Base-by-base conservation (phyloP, 345 rosid genomes). In the Mangifera indica region DNA sequence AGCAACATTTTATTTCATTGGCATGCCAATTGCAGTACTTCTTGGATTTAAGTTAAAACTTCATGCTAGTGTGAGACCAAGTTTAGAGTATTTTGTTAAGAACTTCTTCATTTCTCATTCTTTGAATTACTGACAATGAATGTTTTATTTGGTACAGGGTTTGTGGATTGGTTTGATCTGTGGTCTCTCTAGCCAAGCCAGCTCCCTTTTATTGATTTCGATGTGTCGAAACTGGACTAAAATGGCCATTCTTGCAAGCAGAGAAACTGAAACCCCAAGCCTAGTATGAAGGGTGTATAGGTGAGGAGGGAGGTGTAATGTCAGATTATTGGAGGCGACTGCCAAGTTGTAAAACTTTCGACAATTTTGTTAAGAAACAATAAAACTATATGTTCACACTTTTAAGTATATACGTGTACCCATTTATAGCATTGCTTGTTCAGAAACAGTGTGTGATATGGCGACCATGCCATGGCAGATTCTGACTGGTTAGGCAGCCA, bases 81-180 rank as follows among this genome's bases (percentile, higher is more conserved):
- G 8, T 37, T 37, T 37, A 37, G 8, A 37, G 10, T 37, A 37
- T 37, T 37, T 37, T 37, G 42, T 37, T 37, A 8, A 37, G 42
- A 37, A 86, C 89, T 25, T 18, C 48, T 45, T 21, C 14, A 15
- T 1, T 66, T 8, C 13, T 69, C 18, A 18, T 18, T 53, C 0
- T 51, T 52, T 49, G 25, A 24, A 3, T 18, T n/a, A 13, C 14
- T 58, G 9, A 22, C 3, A 14, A 55, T 62, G 10, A 21, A 10
- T 71, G 9, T 12, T n/a, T 7, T 5, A 1, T 69, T 49, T 32
- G 3, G 11, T 53, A 24, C 79, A 88, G 96, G 96, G 91, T 44
- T 79, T 91, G 63, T 91, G 96, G 97, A 84, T 82, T 12, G 97
- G 97, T 64, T 21, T 90, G 61, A 90, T 88, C 37, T 85, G 96